Percentiles rank a stretch among this genome's conserved stretches.
phyloP scores from a whole-genome alignment of 768 basidiomycete genomes.

The Crassisporium funariophilum region DNA sequence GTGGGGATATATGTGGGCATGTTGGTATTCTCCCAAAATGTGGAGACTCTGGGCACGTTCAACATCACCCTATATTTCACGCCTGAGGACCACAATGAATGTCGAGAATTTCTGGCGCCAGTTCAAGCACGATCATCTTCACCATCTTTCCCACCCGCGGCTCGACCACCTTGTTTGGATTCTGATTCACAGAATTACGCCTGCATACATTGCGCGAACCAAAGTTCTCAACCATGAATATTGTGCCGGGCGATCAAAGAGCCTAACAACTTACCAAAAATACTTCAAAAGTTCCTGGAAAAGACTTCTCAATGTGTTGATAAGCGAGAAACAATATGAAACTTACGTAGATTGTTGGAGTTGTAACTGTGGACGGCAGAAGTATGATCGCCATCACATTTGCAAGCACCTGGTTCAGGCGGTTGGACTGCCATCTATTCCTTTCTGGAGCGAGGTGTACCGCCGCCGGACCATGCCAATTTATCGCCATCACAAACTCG shows the following conservation, averaged over 20 bases:
- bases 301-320: background rate
- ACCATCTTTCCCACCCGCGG: constrained; percentile 24
- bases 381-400: constrained; percentile 26
- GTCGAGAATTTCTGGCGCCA: constrained; percentile 35
- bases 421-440: constrained; percentile 10
- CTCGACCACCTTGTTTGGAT: constrained; percentile 35
- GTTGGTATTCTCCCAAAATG: constrained; percentile 32
- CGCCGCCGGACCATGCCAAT: constrained; percentile 22
- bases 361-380: constrained; percentile 31
- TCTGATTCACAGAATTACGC: constrained; percentile 27
- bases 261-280: constrained; percentile 24
- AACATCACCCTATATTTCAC: constrained; percentile 20
- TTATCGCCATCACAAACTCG: constrained; percentile 19
- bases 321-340: constrained; percentile 19
- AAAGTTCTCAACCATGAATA: constrained; percentile 13
- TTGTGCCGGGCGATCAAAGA: constrained; percentile 21
- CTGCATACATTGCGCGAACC: constrained; percentile 17
- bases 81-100: constrained; percentile 31
- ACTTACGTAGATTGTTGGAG: constrained; percentile 24
- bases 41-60: constrained; percentile 38
- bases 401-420: constrained; percentile 38
- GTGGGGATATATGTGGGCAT: constrained; percentile 39
- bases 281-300: constrained; percentile 28
- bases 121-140: constrained; percentile 32
- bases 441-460: constrained; percentile 21